Conservation (phyloP, 495 filamentous ascomycete genomes). For the Pseudevernia furfuracea region DNA sequence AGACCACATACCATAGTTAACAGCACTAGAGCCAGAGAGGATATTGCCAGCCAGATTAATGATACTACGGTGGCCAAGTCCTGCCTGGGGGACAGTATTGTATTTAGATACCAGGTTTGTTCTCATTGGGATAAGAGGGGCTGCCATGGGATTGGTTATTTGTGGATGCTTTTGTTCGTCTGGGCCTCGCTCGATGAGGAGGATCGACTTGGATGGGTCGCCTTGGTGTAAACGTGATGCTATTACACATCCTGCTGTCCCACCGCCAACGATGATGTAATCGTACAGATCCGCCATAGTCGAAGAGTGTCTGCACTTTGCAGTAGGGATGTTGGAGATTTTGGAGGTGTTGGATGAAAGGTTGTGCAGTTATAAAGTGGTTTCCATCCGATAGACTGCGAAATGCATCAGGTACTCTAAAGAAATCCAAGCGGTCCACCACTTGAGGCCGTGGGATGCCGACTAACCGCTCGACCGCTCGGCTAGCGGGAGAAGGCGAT, state of each 20-base stretch:
- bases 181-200: slow-evolving; percentile 30
- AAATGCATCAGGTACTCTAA: neutral
- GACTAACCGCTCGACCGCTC: neutral
- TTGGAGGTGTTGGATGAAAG: no score
- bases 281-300: slow-evolving; percentile 16
- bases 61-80: slow-evolving; percentile 25
- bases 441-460: neutral
- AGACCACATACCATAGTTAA: slow-evolving; percentile 31
- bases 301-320: neutral
- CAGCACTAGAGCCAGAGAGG: slow-evolving; percentile 28
- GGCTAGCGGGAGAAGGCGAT: neutral
- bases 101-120: slow-evolving; percentile 35
- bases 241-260: slow-evolving; percentile 38
- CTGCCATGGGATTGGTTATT: slow-evolving; percentile 15
- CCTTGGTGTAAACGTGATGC: slow-evolving; percentile 30
- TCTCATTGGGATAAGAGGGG: slow-evolving; percentile 24
- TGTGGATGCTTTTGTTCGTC: slow-evolving; percentile 24
- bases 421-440: no score
- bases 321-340: neutral
- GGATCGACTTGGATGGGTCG: slow-evolving; percentile 23
- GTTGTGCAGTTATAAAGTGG: neutral
- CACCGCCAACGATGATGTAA: slow-evolving; percentile 39
- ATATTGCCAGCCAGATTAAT: slow-evolving; percentile 31
- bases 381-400: neutral
- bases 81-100: slow-evolving; percentile 29